Evolutionary conservation across 2,329 filamentous ascomycete species (phyloP).

Genomic region (Colletotrichum camelliae): DNA sequence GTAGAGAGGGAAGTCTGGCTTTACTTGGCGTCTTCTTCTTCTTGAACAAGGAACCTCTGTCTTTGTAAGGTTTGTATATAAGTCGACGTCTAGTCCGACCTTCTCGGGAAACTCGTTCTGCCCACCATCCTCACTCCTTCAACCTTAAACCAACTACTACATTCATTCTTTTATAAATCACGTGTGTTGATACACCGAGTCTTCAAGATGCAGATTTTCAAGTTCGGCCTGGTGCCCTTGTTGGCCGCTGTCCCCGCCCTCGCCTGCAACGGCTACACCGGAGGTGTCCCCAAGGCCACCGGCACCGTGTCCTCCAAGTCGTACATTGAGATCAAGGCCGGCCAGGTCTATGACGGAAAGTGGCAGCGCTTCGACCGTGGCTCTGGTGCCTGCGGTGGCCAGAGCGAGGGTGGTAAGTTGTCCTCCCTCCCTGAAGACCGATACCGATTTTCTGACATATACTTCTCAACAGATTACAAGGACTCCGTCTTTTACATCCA

Average conservation of each 20-base stretch:
- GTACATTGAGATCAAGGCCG: conserved; percentile 31
- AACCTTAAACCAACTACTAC: conserved; percentile 2
- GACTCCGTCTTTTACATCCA: conserved; percentile 50
- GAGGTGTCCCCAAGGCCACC: conserved; percentile 33
- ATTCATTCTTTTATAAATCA: background rate
- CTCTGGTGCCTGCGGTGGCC: conserved; percentile 43
- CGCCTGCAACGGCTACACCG: conserved; percentile 35
- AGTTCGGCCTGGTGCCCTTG: conserved; percentile 26
- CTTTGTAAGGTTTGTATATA: conserved; percentile 2
- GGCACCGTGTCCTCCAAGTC: conserved; percentile 27
- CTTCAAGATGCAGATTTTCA: conserved; percentile 14
- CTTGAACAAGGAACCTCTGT: background rate
- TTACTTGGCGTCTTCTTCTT: background rate
- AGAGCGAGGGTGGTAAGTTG: conserved; percentile 43
- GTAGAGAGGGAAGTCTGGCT: background rate
- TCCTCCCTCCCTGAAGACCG: accelerated
- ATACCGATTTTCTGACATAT: background rate
- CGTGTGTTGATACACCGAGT: background rate
- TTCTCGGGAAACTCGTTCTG: background rate
- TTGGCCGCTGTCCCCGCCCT: conserved; percentile 30
- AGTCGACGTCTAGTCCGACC: background rate
- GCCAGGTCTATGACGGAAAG: conserved; percentile 36
- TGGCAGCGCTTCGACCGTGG: conserved; percentile 44
- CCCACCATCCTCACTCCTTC: background rate
- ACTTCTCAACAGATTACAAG: conserved; percentile 30